Conservation (phyloP, 1,284 basidiomycete genomes). For the Ceratorhiza oryzae-sativae region DNA sequence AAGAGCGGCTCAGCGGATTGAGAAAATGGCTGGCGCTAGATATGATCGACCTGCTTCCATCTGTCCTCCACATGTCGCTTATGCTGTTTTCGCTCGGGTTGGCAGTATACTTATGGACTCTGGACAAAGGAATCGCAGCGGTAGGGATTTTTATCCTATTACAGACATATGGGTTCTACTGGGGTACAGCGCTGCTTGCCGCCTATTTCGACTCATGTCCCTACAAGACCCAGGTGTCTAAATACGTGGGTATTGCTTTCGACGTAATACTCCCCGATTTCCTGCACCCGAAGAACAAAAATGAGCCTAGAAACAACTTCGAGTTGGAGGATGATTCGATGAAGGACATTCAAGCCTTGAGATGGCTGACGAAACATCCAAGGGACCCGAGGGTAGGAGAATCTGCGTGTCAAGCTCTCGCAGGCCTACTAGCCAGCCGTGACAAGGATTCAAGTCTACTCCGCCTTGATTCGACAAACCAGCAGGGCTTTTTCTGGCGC, state of each 20-base stretch:
- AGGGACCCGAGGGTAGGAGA: no score
- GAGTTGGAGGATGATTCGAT: no score
- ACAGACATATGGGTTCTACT: not conserved
- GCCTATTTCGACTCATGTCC: not conserved
- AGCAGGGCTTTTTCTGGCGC: no score
- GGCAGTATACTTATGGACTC: not conserved
- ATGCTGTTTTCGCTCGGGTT: conserved; percentile 34
- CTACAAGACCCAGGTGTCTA: not conserved
- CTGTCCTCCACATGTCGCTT: conserved; percentile 26
- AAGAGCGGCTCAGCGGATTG: conserved; percentile 6
- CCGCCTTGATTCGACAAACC: no score
- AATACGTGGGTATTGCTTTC: not conserved
- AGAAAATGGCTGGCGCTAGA: conserved; percentile 16
- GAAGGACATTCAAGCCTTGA: no score
- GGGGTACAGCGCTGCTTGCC: not conserved
- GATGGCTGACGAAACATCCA: no score
- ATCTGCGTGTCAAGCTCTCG: no score
- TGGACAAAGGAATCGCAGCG: not conserved
- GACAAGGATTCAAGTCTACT: no score
- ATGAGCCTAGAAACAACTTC: no score
- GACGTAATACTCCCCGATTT: no score
- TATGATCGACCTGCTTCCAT: conserved; percentile 25
- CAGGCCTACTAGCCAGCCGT: no score
- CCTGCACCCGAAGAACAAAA: no score
- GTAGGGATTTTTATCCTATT: not conserved